Evolutionary conservation across 768 basidiomycete species (phyloP), one percentile per base, ranked within the genome.

Genomic region (Termitomyces sp.): DNA sequence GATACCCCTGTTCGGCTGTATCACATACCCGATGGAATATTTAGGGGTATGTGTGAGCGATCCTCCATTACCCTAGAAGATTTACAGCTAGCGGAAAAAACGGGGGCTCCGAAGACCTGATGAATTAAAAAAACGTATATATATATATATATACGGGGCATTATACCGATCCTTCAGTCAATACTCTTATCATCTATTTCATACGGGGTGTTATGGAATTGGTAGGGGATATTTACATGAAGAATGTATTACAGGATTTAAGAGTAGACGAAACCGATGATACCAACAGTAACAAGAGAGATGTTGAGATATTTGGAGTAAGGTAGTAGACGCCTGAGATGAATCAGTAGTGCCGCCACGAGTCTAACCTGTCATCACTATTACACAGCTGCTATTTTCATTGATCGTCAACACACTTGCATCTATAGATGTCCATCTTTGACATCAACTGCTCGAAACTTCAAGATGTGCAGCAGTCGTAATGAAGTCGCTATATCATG

Each of bases 41-140:
- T 96, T 79, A 82, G 85, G 42, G 84, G 86, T 51, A 95, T 96
- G 92, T 94, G 92, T 68, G 87, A 92, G 33, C 85, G 85, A 60
- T 91, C 90, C n/a, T 83, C 83, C 36, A 91, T 95, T 63, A 79
- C 84, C 16, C 69, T 88, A 12, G 85, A 88, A 40, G 93, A 95
- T 70, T 85, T 94, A 61, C 73, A 71, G 58, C 61, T 77, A 28
- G 79, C 78, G 24, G 63, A 66, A 24, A 79, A 79, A 69, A 63
- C 65, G 20, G 48, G 35, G 22, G 32, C 52, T 22, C 32, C 63
- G 20, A 44, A 66, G 13, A 28, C 6, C 20, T 44, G 12, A 48
- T 2, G 16, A 33, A 4, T 18, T 28, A 2, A 12, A 36, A 57
- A 16, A 13, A 9, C n/a, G n/a, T n/a, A n/a, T n/a, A n/a, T n/a